These are phyloP conservation scores for Chenopodium suecicum DNA, from an alignment of 148 eudicot genomes.

Conservation along the genomic window DNA sequence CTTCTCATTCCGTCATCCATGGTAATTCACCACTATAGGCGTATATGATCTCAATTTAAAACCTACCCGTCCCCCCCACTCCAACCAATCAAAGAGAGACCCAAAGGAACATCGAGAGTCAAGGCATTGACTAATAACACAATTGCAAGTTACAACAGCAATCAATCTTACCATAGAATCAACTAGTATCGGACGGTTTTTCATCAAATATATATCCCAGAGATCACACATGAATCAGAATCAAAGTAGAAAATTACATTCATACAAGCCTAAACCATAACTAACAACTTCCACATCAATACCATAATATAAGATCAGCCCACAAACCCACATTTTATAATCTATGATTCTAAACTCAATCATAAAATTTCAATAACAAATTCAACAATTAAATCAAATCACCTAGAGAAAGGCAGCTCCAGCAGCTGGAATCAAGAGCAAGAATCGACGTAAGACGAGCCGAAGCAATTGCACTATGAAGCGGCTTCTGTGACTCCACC, in stretches of 20 bases:
- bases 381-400: not conserved
- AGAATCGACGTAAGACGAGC: slow-evolving; percentile 54
- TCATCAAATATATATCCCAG: too few species aligned
- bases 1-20: not conserved
- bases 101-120: not conserved
- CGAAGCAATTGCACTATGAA: slow-evolving; percentile 64
- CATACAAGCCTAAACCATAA: not conserved
- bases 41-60: not conserved
- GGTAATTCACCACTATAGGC: not conserved
- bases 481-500: slow-evolving; percentile 58
- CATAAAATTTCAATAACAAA: slow-evolving; percentile 1
- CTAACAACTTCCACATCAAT: too few species aligned
- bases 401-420: slow-evolving; percentile 72
- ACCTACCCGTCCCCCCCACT: not conserved
- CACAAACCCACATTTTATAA: not conserved
- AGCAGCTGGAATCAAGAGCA: slow-evolving; percentile 52
- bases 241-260: not conserved
- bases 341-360: not conserved
- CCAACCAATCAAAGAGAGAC: not conserved
- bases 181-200: not conserved
- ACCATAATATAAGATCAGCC: not conserved
- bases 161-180: not conserved
- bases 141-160: not conserved
- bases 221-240: too few species aligned
- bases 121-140: slow-evolving; percentile 6